Evolutionary conservation across 768 basidiomycete species (phyloP).

Genomic region (Suillus placidus): DNA sequence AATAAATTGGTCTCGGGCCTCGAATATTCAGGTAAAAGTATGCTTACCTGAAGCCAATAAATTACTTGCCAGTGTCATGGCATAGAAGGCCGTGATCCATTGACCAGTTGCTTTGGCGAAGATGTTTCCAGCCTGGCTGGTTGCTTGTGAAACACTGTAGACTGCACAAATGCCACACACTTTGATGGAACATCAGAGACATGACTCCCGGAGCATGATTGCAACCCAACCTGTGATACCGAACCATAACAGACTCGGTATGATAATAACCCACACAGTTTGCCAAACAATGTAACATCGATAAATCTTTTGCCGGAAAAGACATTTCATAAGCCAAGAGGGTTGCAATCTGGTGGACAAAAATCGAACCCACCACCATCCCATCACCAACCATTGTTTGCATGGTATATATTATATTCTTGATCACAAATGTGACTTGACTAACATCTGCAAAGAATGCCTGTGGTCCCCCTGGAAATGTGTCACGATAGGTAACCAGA

Average conservation of each 20-base stretch:
- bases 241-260: background rate
- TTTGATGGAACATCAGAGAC: background rate
- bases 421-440: slow-evolving; percentile 27
- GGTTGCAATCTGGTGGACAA: background rate
- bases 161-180: background rate
- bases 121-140: background rate
- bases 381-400: slow-evolving; percentile 12
- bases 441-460: slow-evolving; percentile 25
- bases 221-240: slow-evolving; percentile 8
- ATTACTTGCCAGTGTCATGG: slow-evolving; percentile 9
- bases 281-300: background rate
- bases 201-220: background rate
- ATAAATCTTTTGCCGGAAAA: background rate
- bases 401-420: slow-evolving; percentile 22
- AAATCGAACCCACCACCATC: background rate
- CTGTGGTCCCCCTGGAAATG: slow-evolving; percentile 22
- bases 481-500: slow-evolving; percentile 22
- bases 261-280: background rate
- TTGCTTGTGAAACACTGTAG: slow-evolving; percentile 11
- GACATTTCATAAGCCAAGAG: background rate
- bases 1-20: background rate
- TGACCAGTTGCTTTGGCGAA: slow-evolving; percentile 9
- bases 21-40: background rate
- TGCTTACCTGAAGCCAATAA: slow-evolving; percentile 5
- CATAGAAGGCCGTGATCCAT: slow-evolving; percentile 10